Percentiles rank a stretch among this genome's conserved stretches.
These are phyloP conservation scores for Deakozyma indianensis DNA, from an alignment of 805 yeast species.

Conservation along the genomic window DNA sequence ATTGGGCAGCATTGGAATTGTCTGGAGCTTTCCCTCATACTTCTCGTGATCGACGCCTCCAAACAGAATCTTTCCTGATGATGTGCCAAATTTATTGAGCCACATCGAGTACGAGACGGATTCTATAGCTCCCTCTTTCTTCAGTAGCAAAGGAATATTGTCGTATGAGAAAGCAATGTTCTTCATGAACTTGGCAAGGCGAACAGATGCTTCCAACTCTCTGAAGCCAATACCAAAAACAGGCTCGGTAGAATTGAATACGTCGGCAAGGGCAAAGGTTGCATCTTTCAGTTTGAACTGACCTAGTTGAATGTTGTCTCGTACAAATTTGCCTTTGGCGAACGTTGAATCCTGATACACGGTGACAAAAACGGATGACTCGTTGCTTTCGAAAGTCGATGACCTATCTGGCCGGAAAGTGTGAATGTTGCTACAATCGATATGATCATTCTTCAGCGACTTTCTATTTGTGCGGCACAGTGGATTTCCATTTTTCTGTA, in stretches of 20 bases:
- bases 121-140: conserved; percentile 26
- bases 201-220: conserved; percentile 21
- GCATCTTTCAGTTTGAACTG: conserved; percentile 32
- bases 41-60: conserved; percentile 26
- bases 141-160: conserved; percentile 21
- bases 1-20: conserved; percentile 11
- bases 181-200: conserved; percentile 2
- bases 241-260: conserved; percentile 49
- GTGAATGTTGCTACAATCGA: neutral
- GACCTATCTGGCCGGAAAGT: conserved; percentile 18
- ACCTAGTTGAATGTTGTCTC: conserved; percentile 42
- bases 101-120: conserved; percentile 32
- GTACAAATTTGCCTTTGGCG: conserved; percentile 32
- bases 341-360: conserved; percentile 29
- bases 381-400: conserved; percentile 10
- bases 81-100: conserved; percentile 21
- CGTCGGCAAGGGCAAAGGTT: conserved; percentile 63
- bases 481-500: conserved; percentile 34
- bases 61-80: conserved; percentile 23
- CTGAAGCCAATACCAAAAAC: conserved; percentile 25
- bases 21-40: conserved; percentile 18
- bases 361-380: conserved; percentile 12
- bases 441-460: neutral
- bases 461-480: conserved; percentile 17
- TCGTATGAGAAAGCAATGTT: conserved; percentile 11